Percentiles rank a stretch among this genome's conserved stretches.
Conservation (phyloP, 805 yeast genomes). For the Grigorovia jiainica region DNA sequence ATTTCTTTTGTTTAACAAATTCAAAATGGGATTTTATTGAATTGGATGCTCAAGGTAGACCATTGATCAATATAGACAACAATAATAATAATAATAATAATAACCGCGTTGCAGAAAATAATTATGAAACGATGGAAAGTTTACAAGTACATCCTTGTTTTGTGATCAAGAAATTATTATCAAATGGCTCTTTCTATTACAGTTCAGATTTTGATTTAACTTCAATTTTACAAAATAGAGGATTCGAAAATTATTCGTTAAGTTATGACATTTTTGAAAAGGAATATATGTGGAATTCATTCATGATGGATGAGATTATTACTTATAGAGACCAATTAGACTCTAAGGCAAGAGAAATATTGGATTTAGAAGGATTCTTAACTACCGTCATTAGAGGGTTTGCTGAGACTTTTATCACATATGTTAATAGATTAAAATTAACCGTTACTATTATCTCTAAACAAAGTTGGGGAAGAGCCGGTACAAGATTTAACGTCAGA, state of each 20-base stretch:
- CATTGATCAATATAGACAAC: slow-evolving; percentile 1
- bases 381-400: slow-evolving; percentile 93
- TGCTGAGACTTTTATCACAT: slow-evolving; percentile 60
- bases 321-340: slow-evolving; percentile 64
- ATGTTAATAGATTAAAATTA: slow-evolving; percentile 31
- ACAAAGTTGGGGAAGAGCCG: slow-evolving; percentile 94
- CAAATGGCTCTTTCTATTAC: slow-evolving; percentile 86
- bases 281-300: slow-evolving; percentile 95
- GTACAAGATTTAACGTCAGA: slow-evolving; percentile 86
- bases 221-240: slow-evolving; percentile 69
- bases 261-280: slow-evolving; percentile 55
- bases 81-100: neutral
- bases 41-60: slow-evolving; percentile 54
- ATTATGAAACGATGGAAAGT: slow-evolving; percentile 4
- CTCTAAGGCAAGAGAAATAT: slow-evolving; percentile 40
- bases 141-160: slow-evolving; percentile 72
- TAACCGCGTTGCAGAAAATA: neutral
- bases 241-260: slow-evolving; percentile 38
- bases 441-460: slow-evolving; percentile 74
- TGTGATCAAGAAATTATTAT: slow-evolving; percentile 64
- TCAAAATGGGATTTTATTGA: slow-evolving; percentile 76
- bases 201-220: slow-evolving; percentile 90
- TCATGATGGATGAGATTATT: slow-evolving; percentile 74
- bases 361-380: slow-evolving; percentile 71
- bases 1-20: slow-evolving; percentile 66